Conservation (phyloP, 2,329 filamentous ascomycete species). For the Pestalotiopsis sp. region DNA sequence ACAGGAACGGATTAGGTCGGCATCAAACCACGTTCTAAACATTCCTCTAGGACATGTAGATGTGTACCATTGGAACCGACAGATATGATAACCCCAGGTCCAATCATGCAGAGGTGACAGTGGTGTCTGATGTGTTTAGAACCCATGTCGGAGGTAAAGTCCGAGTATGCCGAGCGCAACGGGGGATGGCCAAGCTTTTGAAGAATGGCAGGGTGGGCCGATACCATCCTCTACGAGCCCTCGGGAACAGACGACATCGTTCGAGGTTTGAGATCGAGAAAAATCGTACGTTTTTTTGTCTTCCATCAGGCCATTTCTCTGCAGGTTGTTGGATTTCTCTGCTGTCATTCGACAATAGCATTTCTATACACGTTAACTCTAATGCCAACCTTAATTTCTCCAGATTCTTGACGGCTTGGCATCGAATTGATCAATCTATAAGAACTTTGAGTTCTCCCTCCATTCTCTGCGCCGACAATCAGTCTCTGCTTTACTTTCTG, state of each 20-base stretch:
- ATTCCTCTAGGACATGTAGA: background rate
- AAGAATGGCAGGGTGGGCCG: background rate
- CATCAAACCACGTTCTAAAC: background rate
- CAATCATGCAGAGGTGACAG: background rate
- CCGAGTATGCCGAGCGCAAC: background rate
- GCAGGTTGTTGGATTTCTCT: constrained; percentile 2
- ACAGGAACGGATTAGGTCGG: background rate
- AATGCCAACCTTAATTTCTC: constrained; percentile 12
- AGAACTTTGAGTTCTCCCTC: background rate
- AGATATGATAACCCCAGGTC: background rate
- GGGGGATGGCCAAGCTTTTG: background rate
- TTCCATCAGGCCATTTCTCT: constrained; percentile 14
- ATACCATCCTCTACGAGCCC: background rate
- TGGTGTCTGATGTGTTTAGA: background rate
- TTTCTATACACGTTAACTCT: constrained; percentile 9
- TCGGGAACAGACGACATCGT: constrained; percentile 10
- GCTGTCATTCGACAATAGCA: constrained; percentile 11
- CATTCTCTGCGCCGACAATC: background rate
- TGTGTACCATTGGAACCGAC: background rate
- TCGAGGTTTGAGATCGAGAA: constrained; percentile 15
- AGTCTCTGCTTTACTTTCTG: background rate
- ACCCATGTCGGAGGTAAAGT: background rate
- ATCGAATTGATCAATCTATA: background rate
- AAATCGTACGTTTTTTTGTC: constrained; percentile 17
- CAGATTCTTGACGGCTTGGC: background rate